These are phyloP conservation scores for Cyclotella baltica DNA, from an alignment of 108 stramenopile species.

Conservation along the genomic window DNA sequence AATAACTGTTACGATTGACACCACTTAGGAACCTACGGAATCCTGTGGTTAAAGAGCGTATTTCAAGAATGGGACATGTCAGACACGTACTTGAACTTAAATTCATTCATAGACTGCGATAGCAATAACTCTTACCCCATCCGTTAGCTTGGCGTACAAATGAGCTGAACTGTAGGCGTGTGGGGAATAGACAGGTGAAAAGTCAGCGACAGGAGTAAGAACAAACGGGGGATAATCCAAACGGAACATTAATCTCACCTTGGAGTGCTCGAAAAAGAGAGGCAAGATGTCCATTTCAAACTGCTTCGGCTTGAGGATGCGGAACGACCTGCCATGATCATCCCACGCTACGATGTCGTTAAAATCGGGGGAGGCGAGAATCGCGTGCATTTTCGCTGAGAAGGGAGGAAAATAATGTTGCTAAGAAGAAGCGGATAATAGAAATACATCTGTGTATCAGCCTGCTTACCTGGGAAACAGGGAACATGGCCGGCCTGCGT, in stretches of 20 bases:
- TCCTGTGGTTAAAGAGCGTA: too few species aligned
- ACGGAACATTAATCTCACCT: too few species aligned
- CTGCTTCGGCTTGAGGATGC: slow-evolving; percentile 70
- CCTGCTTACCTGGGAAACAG: slow-evolving; percentile 70
- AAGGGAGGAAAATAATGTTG: neutral
- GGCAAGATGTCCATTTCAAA: slow-evolving; percentile 73
- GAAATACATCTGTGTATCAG: neutral
- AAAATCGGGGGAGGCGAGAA: slow-evolving; percentile 62
- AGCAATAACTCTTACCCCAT: too few species aligned
- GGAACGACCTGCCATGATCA: slow-evolving; percentile 77
- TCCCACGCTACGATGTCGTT: slow-evolving; percentile 73
- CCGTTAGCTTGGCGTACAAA: slow-evolving; percentile 61
- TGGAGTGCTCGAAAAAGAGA: slow-evolving; percentile 73
- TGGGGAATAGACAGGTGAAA: too few species aligned
- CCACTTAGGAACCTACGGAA: slow-evolving; percentile 62
- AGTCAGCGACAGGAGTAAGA: too few species aligned
- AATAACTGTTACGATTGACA: slow-evolving; percentile 70
- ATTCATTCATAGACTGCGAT: too few species aligned
- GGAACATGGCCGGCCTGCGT: slow-evolving; percentile 69
- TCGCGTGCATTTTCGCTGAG: slow-evolving; percentile 66
- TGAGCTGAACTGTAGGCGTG: slow-evolving; percentile 54
- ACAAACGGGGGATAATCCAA: too few species aligned
- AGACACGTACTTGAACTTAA: too few species aligned
- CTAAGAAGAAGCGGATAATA: neutral
- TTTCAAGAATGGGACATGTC: too few species aligned